Percentiles rank a stretch among this genome's conserved stretches.
phyloP scores from a whole-genome alignment of 2,329 filamentous ascomycete species.

The Fusarium anguioides region DNA sequence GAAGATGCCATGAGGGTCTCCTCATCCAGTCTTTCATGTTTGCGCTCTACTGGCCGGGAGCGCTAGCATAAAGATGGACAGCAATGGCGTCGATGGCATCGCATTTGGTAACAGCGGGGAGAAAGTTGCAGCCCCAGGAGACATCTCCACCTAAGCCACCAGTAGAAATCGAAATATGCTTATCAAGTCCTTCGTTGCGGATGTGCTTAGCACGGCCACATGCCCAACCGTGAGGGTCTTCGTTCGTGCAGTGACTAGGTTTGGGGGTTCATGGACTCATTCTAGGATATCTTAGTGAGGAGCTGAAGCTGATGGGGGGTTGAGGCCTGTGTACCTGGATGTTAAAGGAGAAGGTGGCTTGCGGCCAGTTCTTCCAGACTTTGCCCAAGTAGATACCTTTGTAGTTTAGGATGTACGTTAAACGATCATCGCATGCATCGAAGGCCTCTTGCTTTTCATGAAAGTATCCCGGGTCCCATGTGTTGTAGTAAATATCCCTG shows the following conservation, averaged over 20 bases:
- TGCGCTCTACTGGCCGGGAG: neutral
- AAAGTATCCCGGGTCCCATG: neutral
- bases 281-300: neutral
- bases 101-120: neutral
- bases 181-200: neutral
- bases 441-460: neutral
- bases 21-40: neutral
- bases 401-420: neutral
- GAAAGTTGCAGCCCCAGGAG: neutral
- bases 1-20: neutral
- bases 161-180: neutral
- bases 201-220: neutral
- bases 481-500: neutral
- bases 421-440: neutral
- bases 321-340: neutral
- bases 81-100: neutral
- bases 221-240: neutral
- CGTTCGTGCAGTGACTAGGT: neutral
- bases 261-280: neutral
- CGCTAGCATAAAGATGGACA: neutral
- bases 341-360: neutral
- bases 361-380: conserved; percentile 3
- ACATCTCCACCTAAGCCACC: neutral
- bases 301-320: neutral
- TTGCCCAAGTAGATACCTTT: neutral